Evolutionary conservation across 768 basidiomycete genomes (phyloP).

Genomic region (Lactarius hengduanensis): DNA sequence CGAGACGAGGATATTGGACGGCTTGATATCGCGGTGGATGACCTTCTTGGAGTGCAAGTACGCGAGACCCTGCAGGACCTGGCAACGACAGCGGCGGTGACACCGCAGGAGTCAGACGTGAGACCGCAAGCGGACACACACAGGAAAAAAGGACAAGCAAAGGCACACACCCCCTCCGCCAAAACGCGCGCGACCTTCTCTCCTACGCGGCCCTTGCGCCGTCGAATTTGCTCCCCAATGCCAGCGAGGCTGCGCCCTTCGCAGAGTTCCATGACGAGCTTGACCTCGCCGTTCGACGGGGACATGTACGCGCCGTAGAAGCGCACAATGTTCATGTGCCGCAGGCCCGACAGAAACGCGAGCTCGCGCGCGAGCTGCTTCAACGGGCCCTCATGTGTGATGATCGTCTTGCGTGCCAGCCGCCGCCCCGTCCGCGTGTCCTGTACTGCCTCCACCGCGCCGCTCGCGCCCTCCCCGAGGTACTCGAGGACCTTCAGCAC

Average conservation of each 20-base stretch:
- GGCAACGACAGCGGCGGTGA: neutral
- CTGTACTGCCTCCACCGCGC: constrained; percentile 84
- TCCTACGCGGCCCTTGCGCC: constrained; percentile 66
- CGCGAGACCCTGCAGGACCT: constrained; percentile 79
- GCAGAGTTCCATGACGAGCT: constrained; percentile 84
- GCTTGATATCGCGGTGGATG: constrained; percentile 90
- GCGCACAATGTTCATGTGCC: constrained; percentile 77
- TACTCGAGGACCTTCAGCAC: constrained; percentile 66
- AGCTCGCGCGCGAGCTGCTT: constrained; percentile 88
- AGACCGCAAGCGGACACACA: neutral
- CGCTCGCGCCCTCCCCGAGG: constrained; percentile 88
- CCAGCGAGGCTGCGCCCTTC: constrained; percentile 83
- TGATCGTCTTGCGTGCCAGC: constrained; percentile 89
- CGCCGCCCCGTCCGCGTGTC: constrained; percentile 72
- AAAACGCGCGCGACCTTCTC: constrained; percentile 82
- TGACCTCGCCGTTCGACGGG: constrained; percentile 79
- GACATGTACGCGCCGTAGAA: constrained; percentile 88
- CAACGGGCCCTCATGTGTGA: constrained; percentile 77
- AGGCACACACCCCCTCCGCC: constrained; percentile 71
- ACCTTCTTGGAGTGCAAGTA: constrained; percentile 85
- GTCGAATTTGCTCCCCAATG: constrained; percentile 74
- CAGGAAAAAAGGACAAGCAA: neutral
- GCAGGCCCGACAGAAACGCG: constrained; percentile 74
- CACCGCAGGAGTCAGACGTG: neutral
- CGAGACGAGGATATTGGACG: constrained; percentile 83